Conservation (phyloP, 768 basidiomycete genomes). For the Rickenella mellea region DNA sequence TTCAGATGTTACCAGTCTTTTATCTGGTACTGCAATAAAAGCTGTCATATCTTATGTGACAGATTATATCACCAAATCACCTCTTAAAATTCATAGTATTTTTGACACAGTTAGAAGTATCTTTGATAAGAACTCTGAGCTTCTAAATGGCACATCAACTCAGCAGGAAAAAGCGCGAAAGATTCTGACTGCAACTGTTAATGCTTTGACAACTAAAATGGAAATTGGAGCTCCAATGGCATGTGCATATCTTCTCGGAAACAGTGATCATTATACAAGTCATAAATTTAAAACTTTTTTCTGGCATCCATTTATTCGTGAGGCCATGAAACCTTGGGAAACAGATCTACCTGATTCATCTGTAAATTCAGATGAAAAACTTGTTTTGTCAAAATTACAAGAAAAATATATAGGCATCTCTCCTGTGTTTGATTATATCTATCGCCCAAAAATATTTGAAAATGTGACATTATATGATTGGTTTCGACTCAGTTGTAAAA, state of each 20-base stretch:
- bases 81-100: slow-evolving; percentile 27
- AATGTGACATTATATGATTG: slow-evolving; percentile 20
- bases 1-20: slow-evolving; percentile 26
- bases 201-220: slow-evolving; percentile 22
- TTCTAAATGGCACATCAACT: slow-evolving; percentile 6
- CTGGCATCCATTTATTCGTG: slow-evolving; percentile 22
- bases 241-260: slow-evolving; percentile 22
- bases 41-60: slow-evolving; percentile 28
- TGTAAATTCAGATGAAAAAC: slow-evolving; percentile 7
- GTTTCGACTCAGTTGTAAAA: slow-evolving; percentile 10
- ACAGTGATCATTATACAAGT: slow-evolving; percentile 30
- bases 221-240: slow-evolving; percentile 31
- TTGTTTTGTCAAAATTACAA: too few species aligned
- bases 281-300: slow-evolving; percentile 23
- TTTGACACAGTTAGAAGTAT: slow-evolving; percentile 21
- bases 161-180: slow-evolving; percentile 14
- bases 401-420: slow-evolving; percentile 15
- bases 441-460: slow-evolving; percentile 11
- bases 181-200: slow-evolving; percentile 27
- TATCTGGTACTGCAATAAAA: slow-evolving; percentile 32
- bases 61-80: slow-evolving; percentile 33
- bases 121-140: slow-evolving; percentile 15
- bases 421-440: slow-evolving; percentile 24
- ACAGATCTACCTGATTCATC: slow-evolving; percentile 2
- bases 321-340: slow-evolving; percentile 13